phyloP scores from a whole-genome alignment of 2,329 filamentous ascomycete genomes.

The Colletotrichum tropicale region DNA sequence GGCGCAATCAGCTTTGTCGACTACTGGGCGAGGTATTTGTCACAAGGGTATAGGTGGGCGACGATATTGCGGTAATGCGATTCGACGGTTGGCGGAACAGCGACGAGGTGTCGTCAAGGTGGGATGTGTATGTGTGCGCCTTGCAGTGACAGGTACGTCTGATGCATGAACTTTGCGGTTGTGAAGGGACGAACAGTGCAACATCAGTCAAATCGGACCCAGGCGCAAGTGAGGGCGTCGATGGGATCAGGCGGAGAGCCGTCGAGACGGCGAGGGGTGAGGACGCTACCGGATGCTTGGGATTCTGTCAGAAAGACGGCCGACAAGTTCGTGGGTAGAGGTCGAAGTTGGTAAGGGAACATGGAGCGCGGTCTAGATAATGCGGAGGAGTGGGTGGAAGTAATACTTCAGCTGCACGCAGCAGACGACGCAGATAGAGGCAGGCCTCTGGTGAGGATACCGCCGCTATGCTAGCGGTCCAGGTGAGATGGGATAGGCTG shows the following conservation, averaged over 20 bases:
- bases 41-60: not conserved
- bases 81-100: not conserved
- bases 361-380: not conserved
- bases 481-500: conserved; percentile 3
- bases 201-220: conserved; percentile 12
- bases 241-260: not conserved
- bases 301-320: not conserved
- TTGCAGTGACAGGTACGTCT: conserved; percentile 25
- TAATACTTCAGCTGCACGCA: conserved; percentile 20
- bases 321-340: not conserved
- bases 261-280: not conserved
- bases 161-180: conserved; percentile 33
- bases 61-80: not conserved
- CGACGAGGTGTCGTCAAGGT: conserved; percentile 26
- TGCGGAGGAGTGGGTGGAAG: conserved; percentile 17
- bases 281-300: not conserved
- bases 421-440: conserved; percentile 11
- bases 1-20: not conserved
- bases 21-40: conserved; percentile 7
- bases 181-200: conserved; percentile 20
- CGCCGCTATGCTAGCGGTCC: conserved; percentile 3
- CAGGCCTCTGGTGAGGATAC: conserved; percentile 13
- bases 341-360: not conserved
- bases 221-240: not conserved
- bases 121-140: conserved; percentile 23